Evolutionary conservation across 306 rosid species (phyloP).

Genomic region (Lathyrus tuberosus): DNA sequence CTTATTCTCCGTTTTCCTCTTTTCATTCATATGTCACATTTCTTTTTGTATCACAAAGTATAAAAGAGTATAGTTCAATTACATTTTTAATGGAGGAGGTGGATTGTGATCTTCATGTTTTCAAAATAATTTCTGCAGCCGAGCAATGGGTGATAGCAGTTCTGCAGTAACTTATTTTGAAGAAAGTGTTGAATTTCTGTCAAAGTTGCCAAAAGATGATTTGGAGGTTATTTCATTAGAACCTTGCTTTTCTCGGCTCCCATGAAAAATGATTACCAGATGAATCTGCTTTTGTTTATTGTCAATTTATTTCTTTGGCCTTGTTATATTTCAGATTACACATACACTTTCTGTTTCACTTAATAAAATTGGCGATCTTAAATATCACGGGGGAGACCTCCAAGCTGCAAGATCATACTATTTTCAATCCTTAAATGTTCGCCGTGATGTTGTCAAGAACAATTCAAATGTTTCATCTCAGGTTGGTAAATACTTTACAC

Average conservation of each 20-base stretch:
- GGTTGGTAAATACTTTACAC: conserved; percentile 51
- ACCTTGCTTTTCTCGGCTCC: conserved; percentile 25
- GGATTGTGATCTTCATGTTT: conserved; percentile 11
- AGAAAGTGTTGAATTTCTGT: conserved; percentile 84
- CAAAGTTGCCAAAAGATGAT: conserved; percentile 78
- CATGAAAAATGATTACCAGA: background rate
- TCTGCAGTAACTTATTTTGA: conserved; percentile 81
- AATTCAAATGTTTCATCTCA: conserved; percentile 69
- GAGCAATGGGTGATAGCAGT: conserved; percentile 78
- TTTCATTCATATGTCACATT: background rate
- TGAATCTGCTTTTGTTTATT: background rate
- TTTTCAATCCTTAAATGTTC: conserved; percentile 78
- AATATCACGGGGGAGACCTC: conserved; percentile 87
- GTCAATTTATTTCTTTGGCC: conserved; percentile 20
- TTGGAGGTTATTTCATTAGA: conserved; percentile 62
- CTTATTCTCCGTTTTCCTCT: too few species aligned
- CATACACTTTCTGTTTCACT: conserved; percentile 97
- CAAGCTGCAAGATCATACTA: conserved; percentile 80
- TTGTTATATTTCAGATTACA: conserved; percentile 54
- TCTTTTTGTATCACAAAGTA: background rate
- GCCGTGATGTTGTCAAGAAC: conserved; percentile 69
- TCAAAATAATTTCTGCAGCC: conserved; percentile 58
- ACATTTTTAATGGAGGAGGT: conserved; percentile 17
- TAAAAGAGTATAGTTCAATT: conserved; percentile 8
- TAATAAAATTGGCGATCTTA: conserved; percentile 96